Conservation (phyloP, 768 basidiomycete species). For the Cystobasidiopsis lactophilus region DNA sequence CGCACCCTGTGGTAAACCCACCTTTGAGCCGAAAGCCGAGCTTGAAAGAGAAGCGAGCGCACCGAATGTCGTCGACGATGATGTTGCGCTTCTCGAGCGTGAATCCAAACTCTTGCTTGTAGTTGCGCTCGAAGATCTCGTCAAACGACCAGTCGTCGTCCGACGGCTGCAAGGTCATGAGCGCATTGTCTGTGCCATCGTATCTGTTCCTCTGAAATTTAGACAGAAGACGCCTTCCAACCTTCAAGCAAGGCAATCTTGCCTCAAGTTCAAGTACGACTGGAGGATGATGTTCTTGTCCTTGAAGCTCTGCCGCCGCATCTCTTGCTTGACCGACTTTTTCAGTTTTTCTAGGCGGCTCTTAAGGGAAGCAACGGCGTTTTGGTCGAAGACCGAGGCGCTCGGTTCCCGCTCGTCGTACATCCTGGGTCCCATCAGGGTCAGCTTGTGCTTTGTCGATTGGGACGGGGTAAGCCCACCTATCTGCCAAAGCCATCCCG, state of each 20-base stretch:
- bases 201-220: slow-evolving; percentile 36
- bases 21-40: neutral
- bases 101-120: slow-evolving; percentile 65
- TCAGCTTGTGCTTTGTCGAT: neutral
- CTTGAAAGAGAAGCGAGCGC: too few species aligned
- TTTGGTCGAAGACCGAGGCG: slow-evolving; percentile 46
- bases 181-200: slow-evolving; percentile 73
- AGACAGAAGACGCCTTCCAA: neutral
- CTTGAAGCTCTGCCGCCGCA: slow-evolving; percentile 61
- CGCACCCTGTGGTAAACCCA: slow-evolving; percentile 32
- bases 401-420: slow-evolving; percentile 76
- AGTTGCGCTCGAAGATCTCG: slow-evolving; percentile 51
- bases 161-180: slow-evolving; percentile 45
- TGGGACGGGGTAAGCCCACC: slow-evolving; percentile 9
- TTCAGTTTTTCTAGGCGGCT: slow-evolving; percentile 49
- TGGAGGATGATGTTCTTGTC: slow-evolving; percentile 49
- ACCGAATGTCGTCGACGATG: slow-evolving; percentile 63
- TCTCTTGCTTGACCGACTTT: slow-evolving; percentile 39
- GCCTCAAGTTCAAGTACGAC: slow-evolving; percentile 30
- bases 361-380: slow-evolving; percentile 34
- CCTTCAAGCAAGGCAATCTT: too few species aligned
- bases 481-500: slow-evolving; percentile 44
- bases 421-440: slow-evolving; percentile 44
- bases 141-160: slow-evolving; percentile 43
- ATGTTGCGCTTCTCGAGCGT: slow-evolving; percentile 59